A percentile compares a stretch with the other conserved stretches of the same genome.
Conservation (phyloP, 352 stramenopile species). For the Phytophthora foliorum region DNA sequence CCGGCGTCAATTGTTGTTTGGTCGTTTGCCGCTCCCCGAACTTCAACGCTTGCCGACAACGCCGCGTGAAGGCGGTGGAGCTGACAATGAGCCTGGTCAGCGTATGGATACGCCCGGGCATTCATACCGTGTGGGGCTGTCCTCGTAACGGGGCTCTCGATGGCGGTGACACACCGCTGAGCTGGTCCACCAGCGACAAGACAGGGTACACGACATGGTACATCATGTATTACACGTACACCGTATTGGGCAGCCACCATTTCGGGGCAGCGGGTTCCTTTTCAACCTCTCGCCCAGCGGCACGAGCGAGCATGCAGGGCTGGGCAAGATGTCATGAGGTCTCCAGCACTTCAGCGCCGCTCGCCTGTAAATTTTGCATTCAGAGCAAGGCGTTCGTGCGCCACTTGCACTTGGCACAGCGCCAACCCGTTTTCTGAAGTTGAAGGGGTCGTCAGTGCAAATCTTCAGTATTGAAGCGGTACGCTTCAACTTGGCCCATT, state of each 20-base stretch:
- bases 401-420: slow-evolving; percentile 24
- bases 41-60: slow-evolving; percentile 25
- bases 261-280: neutral
- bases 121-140: neutral
- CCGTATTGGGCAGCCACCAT: slow-evolving; percentile 18
- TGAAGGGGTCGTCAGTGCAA: slow-evolving; percentile 36
- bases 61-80: slow-evolving; percentile 1
- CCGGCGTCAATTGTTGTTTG: slow-evolving; percentile 30
- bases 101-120: neutral
- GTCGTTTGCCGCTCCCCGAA: slow-evolving; percentile 16
- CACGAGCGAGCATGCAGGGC: neutral
- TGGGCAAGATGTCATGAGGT: neutral
- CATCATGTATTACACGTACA: too few relatives aligned
- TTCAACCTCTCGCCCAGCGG: neutral
- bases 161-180: slow-evolving; percentile 1
- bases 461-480: slow-evolving; percentile 37
- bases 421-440: slow-evolving; percentile 23
- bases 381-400: slow-evolving; percentile 14
- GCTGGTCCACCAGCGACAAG: slow-evolving; percentile 24
- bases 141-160: neutral
- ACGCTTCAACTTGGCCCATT: slow-evolving; percentile 2
- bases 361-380: slow-evolving; percentile 18
- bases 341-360: neutral
- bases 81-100: neutral
- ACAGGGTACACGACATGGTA: neutral